Evolutionary conservation across 768 basidiomycete genomes (phyloP), one percentile per base, ranked within the genome.

Genomic region (Sistotremastrum suecicum): DNA sequence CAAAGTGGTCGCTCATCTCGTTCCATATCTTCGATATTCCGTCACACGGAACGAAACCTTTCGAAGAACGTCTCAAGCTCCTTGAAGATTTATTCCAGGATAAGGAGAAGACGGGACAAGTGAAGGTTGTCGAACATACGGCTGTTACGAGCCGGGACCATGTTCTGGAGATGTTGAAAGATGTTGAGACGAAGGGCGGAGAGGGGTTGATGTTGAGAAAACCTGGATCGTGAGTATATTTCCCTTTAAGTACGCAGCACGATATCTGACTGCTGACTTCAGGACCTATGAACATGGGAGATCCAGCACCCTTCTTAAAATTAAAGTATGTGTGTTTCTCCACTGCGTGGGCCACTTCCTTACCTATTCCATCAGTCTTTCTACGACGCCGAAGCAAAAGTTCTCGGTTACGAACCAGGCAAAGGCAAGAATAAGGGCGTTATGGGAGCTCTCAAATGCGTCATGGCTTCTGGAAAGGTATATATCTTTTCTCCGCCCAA

Each of bases 21-120:
- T 77, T 75, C 56, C 52, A 76, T 72, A 64, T 77, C 41, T 78
- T 78, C 48, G 76, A 78, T 51, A 63, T 75, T 31, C 76, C 75
- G 7, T 75, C 74, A 2, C 63, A 61, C 12, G 67, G 62, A 11
- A 49, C 61, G 0, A 58, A 66, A 20, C 63, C 67, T 0, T 78
- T 78, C 49, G 76, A 78, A 56, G 66, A 71, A 5, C 70, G 76
- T 5, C 55, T 74, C 30, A 60, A 61, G 0, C 62, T 59, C 41
- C 60, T 78, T 11, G 57, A 70, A 48, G 60, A 62, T 41, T 60
- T 64, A 1, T 76, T 76, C 50, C 20, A 20, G 20, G 75, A 72
- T 28, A 62, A 72, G 40, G 7, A 34, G 32, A 28, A 34, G 36
- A 20, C 32, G 42, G 41, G 37, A 8, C 47, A 48, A 30, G 64